These are phyloP conservation scores for Clohesyomyces aquaticus DNA, from an alignment of 495 filamentous ascomycete genomes.

Conservation along the genomic window DNA sequence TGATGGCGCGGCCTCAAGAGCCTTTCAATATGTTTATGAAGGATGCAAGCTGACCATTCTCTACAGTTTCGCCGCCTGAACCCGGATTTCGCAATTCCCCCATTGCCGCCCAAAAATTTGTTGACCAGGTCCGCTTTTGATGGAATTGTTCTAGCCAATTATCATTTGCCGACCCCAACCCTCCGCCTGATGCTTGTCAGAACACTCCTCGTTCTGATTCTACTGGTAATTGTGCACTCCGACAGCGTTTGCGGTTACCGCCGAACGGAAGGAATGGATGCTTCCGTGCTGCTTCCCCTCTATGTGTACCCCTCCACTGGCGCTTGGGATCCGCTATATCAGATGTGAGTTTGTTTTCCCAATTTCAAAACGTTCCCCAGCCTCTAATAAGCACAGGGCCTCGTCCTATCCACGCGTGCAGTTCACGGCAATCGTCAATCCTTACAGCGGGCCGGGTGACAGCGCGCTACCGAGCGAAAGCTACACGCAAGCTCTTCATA, in stretches of 20 bases:
- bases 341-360: constrained; percentile 27
- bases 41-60: constrained; percentile 32
- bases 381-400: constrained; percentile 31
- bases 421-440: constrained; percentile 43
- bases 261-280: constrained; percentile 16
- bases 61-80: constrained; percentile 22
- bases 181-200: not conserved
- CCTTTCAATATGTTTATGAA: constrained; percentile 26
- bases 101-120: constrained; percentile 32
- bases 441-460: constrained; percentile 38
- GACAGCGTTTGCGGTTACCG: not conserved
- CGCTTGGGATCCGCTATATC: constrained; percentile 38
- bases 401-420: constrained; percentile 33
- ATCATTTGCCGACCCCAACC: not conserved
- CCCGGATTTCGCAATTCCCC: constrained; percentile 22
- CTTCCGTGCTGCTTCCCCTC: constrained; percentile 35
- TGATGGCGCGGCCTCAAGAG: constrained; percentile 33
- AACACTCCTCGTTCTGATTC: not conserved
- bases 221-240: not conserved
- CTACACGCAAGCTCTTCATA: constrained; percentile 38
- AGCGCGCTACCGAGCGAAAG: constrained; percentile 32
- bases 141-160: not conserved
- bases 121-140: not conserved
- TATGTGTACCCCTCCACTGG: constrained; percentile 40
- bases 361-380: not conserved